Evolutionary conservation across 1,139 yeast species (phyloP), one percentile per base, ranked within the genome.

Genomic region (Geotrichum bryndzae): DNA sequence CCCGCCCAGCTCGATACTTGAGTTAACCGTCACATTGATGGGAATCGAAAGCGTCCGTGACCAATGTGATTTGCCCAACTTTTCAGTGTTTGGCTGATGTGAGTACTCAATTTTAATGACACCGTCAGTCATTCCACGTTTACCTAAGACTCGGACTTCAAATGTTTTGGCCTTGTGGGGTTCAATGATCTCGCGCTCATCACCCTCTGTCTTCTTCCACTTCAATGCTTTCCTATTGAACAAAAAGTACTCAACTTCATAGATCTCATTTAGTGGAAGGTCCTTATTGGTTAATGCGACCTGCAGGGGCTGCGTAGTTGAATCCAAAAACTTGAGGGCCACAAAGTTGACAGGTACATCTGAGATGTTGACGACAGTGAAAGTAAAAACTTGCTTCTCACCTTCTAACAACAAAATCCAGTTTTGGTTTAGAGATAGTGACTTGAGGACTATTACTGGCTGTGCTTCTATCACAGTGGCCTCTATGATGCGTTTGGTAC

Each of bases 211-310:
- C 58, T 63, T 60, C 18, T 55, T 55, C 64, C 74, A 68, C 41
- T 73, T 73, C 65, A 90, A 79, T 0, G 96, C 86, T 56, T 82
- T 82, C 63, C 84, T 81, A 64, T 82, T 79, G 56, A 85, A 73
- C 61, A 89, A 72, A 66, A 82, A 82, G 79, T 87, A 87, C 70
- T 90, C 97, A 60, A 87, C 78, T 69, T 90, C 96, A 71, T 88
- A 85, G 3, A 84, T 76, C 60, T 89, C 96, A 61, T 82, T 79
- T 0, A 86, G 82, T 0, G 86, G 82, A 11, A 82, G 72, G 1
- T 76, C 76, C 64, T 77, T 82, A 56, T 73, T 75, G 4, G 74
- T 65, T 45, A 83, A 72, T 13, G 82, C 77, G 65, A 79, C 70
- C 71, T 81, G 84, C 58, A 88, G 70, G 0, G 87, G 83, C 33